Evolutionary conservation across 2,329 filamentous ascomycete species (phyloP), one percentile per base, ranked within the genome.

Genomic region (Aspergillus proliferans): DNA sequence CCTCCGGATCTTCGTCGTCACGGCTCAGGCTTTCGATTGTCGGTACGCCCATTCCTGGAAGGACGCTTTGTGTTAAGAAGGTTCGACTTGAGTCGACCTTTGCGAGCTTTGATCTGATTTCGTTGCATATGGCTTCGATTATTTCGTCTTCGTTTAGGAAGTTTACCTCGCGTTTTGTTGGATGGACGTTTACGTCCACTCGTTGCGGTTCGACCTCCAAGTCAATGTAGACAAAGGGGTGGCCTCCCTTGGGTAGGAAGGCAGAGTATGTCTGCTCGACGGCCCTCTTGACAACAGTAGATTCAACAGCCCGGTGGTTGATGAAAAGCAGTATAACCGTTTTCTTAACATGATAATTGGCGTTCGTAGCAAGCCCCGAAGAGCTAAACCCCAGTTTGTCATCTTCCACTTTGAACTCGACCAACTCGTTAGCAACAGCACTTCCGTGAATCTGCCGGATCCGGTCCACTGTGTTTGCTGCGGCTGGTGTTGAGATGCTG

Each of bases 141-240:
- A 98, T 95, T 59, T 98, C 93, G 55, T 98, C 93, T 66, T 98
- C 93, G 53, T 97, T 95, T 19, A 98, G 77, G 60, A 98, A 97
- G 62, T 97, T 93, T 18, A 98, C 93, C 65, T 98, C 92, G 45
- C 89, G 80, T 68, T 98, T 98, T 0, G 93, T 98, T 0, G 93
- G 93, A 67, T 98, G 93, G 0, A 98, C 87, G 59, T 98, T 98
- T 63, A 98, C 94, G 67, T 98, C 93, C 3, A 98, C 89, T 47
- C 92, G 80, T 22, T 86, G 83, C 1, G 93, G 92, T 58, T 97
- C 91, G 49, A 98, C 95, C 51, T 95, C 87, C 2, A 98, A 78
- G 63, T 86, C 93, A 22, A 98, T 77, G 63, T 98, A 98, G 49
- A 92, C 77, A 65, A 97, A 98, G 0, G 93, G 93, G 63, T 95